Base-by-base conservation (phyloP, 495 filamentous ascomycete species). In the Terfezia claveryi region DNA sequence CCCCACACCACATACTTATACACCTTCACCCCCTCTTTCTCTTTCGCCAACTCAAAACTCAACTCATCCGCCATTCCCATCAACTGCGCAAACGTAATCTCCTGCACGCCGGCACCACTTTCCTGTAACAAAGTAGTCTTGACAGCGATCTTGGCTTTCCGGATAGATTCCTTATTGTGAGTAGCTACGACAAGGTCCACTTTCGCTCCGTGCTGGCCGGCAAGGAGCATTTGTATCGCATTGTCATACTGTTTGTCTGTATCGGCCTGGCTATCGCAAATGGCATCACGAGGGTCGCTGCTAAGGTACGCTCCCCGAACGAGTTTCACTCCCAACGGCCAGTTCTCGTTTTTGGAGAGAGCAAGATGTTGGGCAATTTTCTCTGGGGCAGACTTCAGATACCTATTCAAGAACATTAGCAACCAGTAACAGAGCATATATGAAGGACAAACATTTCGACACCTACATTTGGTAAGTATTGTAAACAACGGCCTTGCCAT, bases 51-150 rank as follows among this genome's bases (percentile, higher is more conserved):
- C 62, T 85, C 81, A 58, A 84, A 83, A 68, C 80, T 85, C 20
- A 98, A 79, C 62, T 98, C 91, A 58, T 98, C 91, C 14, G 91
- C 91, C 91, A 95, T 95, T 20, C 91, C 91, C 73, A 89, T 83
- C 8, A 98, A 75, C 68, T 98, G 91, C 7, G 84, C 89, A 68
- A 87, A 94, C 32, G 78, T 78, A 14, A 94, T 71, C 9, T 74
- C 71, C 38, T 76, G 73, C 27, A 84, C 67, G 0, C 41, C 41
- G 4, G 12, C 14, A 14, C 41, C 41, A 14, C 4, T 46, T 14
- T 20, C 14, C 41, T 46, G 41, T 32, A 32, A 78, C 2, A 84
- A 85, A 62, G 79, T 80, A 37, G 72, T 69, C 8, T 20, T 14
- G 4, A 4, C 41, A 46, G 17, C 41, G 14, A 14, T 4, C 41